These are phyloP conservation scores for Cyclostephanos tholiformis DNA, from an alignment of 108 stramenopile genomes.

Conservation along the genomic window DNA sequence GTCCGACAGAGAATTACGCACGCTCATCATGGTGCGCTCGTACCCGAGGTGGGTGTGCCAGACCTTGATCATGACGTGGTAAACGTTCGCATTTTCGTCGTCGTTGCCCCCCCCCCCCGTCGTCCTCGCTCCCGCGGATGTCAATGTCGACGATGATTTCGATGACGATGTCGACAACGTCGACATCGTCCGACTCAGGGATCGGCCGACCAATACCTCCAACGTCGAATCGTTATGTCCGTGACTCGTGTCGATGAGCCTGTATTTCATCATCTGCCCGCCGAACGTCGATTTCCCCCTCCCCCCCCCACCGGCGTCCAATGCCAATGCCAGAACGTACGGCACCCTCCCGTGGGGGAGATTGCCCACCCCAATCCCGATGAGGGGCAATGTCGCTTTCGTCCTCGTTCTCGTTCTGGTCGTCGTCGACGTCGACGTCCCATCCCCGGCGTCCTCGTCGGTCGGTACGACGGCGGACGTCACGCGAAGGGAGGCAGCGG, in stretches of 20 bases:
- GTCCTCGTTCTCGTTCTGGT: too few relatives aligned
- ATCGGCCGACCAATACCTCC: conserved; percentile 36
- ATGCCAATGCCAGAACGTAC: conserved; percentile 30
- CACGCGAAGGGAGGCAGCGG: too few relatives aligned
- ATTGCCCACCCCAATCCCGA: conserved; percentile 85
- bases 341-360: conserved; percentile 53
- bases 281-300: background rate
- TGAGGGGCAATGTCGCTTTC: conserved; percentile 51
- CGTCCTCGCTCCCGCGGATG: background rate
- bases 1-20: conserved; percentile 56
- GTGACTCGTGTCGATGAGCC: conserved; percentile 70
- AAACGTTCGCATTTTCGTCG: conserved; percentile 44
- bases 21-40: conserved; percentile 69
- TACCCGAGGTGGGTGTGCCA: conserved; percentile 89
- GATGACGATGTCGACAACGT: too few relatives aligned
- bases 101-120: background rate
- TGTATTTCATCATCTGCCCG: conserved; percentile 12
- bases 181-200: conserved; percentile 4
- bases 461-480: too few relatives aligned
- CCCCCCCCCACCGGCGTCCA: background rate
- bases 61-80: conserved; percentile 84
- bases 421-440: too few relatives aligned
- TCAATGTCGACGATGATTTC: too few relatives aligned
- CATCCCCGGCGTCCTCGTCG: too few relatives aligned
- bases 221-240: conserved; percentile 24